Percentiles rank a stretch among this genome's conserved stretches.
These are phyloP conservation scores for Acrocalymma vagum DNA, from an alignment of 2,329 filamentous ascomycete species.

Conservation along the genomic window DNA sequence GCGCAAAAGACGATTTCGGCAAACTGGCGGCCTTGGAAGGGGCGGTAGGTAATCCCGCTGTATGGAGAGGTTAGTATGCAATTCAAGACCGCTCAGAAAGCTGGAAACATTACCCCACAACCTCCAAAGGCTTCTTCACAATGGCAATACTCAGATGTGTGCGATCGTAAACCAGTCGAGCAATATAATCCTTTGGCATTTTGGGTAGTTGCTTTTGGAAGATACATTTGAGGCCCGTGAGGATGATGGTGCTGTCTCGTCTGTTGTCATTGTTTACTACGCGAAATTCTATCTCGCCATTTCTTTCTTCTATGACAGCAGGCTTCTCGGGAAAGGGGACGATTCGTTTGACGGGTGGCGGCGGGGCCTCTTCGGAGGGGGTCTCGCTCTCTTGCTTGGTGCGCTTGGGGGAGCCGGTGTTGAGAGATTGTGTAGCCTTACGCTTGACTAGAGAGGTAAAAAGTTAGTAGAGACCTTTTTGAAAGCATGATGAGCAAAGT, in stretches of 20 bases:
- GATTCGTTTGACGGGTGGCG: constrained; percentile 62
- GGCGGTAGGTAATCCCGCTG: constrained; percentile 94
- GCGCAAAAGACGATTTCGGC: constrained; percentile 99
- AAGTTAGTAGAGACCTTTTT: constrained; percentile 17
- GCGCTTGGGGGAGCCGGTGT: constrained; percentile 69
- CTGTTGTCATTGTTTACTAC: constrained; percentile 97
- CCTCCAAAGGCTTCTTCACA: constrained; percentile 93
- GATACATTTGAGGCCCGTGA: constrained; percentile 95
- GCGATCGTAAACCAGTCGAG: constrained; percentile 94
- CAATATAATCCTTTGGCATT: constrained; percentile 99
- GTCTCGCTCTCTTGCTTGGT: constrained; percentile 45
- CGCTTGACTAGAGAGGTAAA: constrained; percentile 64
- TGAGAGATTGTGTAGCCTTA: constrained; percentile 75
- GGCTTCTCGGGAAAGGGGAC: constrained; percentile 94
- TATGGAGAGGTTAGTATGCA: constrained; percentile 16
- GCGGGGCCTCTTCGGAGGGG: constrained; percentile 46
- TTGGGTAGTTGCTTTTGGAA: constrained; percentile 99
- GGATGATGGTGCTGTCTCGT: constrained; percentile 88
- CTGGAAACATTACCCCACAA: constrained; percentile 67
- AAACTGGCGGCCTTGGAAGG: constrained; percentile 90
- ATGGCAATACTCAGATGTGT: constrained; percentile 97
- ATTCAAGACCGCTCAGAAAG: constrained; percentile 2
- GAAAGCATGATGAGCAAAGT: background rate
- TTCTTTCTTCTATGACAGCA: constrained; percentile 91
- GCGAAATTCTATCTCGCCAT: constrained; percentile 93